Base-by-base conservation (phyloP, 1,284 basidiomycete species). In the Ustilago trichophora region DNA sequence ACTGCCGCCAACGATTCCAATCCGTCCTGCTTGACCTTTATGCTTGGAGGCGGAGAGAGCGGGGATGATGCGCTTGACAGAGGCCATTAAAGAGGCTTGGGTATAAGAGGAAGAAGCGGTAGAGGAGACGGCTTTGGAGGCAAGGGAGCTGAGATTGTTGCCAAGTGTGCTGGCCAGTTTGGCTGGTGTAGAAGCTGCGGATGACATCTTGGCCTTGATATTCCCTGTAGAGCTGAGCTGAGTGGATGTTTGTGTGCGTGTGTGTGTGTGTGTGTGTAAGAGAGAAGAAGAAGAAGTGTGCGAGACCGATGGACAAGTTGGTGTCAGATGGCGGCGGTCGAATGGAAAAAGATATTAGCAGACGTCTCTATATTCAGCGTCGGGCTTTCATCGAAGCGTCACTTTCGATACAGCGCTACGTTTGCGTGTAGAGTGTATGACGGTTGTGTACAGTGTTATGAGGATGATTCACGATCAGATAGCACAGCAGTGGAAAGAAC, bases 1-100 rank as follows among this genome's bases (percentile, higher is more conserved):
- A 25, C 91, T 91, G 19, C 95, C 95, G 49, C 95, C 95, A 4
- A 98, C 85, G 16, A 98, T 90, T 44, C 92, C 95, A 24, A 98
- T 90, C 18, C 95, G 87, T 87, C 93, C 93, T 50, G 93, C 94
- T 84, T 98, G 95, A 11, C 95, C 95, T 81, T 98, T 98, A 84
- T 96, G 93, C 31, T 97, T 84, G 38, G 88, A 87, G 3, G 89
- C 88, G 74, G 90, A 87, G 15, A 95, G 85, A 33, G 92, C 91
- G 0, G 92, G 92, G 59, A 95, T 90, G 37, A 95, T 84, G 56
- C 86, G 85, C 79, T 88, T 89, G 59, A 92, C 86, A 11, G 71
- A 40, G 25, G 50, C 38, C 46, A 67, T 60, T 16, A 64, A 25
- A 5, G 53, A 25, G 3, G 48, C 58, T 12, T 50, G 56, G 8